Conservation (phyloP, 23 red algal species). For the Gracilaria vermiculophylla region DNA sequence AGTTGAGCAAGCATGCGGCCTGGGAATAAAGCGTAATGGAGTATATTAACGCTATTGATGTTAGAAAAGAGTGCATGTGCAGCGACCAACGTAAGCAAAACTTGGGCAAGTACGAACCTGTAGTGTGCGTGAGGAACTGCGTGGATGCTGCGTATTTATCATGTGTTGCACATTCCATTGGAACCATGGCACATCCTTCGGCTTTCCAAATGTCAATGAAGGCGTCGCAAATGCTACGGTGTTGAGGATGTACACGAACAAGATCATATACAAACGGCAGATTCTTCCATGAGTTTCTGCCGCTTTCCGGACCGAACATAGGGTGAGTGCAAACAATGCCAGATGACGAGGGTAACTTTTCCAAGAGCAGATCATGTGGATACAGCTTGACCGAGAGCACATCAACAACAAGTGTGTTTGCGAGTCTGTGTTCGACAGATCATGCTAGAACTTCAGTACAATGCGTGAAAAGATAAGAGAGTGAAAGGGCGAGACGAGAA, state of each 20-base stretch:
- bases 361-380: conserved; percentile 70
- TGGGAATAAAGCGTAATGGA: not conserved
- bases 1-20: conserved; percentile 89
- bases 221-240: conserved; percentile 39
- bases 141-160: conserved; percentile 91
- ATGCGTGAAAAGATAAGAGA: too few relatives aligned
- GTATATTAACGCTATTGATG: not conserved
- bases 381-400: conserved; percentile 96
- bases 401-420: conserved; percentile 83
- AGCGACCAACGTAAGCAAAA: not conserved
- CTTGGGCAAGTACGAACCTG: conserved; percentile 16
- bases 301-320: conserved; percentile 98
- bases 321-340: conserved; percentile 98
- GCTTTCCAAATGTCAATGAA: conserved; percentile 84
- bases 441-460: not conserved
- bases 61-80: not conserved
- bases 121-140: conserved; percentile 95
- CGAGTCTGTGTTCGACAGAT: conserved; percentile 4
- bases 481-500: not conserved
- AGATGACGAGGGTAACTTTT: conserved; percentile 53
- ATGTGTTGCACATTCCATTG: conserved; percentile 80
- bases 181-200: conserved; percentile 88
- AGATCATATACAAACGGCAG: conserved; percentile 96
- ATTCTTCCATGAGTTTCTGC: conserved; percentile 73
- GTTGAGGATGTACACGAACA: conserved; percentile 59